phyloP scores from a whole-genome alignment of 768 basidiomycete genomes.

The Stropharia rugosoannulata region DNA sequence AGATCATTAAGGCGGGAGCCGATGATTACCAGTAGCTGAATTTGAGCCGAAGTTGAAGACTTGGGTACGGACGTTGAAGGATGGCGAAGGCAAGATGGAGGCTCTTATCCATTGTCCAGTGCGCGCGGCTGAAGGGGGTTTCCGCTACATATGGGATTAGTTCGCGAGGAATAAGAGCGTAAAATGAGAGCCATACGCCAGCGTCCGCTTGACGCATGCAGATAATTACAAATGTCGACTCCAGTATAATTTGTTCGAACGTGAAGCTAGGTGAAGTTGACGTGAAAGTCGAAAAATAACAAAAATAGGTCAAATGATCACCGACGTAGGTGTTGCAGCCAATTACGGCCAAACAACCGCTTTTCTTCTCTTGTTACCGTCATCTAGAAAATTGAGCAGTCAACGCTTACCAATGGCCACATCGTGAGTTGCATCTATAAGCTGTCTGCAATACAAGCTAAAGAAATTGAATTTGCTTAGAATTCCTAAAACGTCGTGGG shows the following conservation, averaged over 20 bases:
- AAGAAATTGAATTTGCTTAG: conserved; percentile 18
- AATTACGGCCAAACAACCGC: conserved; percentile 14
- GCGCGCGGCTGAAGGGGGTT: too few relatives aligned
- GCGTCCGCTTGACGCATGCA: background rate
- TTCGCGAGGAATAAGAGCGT: too few relatives aligned
- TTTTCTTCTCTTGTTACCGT: conserved; percentile 1
- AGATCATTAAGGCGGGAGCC: conserved; percentile 15
- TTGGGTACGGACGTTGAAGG: background rate
- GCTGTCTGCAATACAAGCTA: background rate
- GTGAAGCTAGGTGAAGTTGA: background rate
- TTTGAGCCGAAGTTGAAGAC: background rate
- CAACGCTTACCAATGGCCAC: conserved; percentile 25
- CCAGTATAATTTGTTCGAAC: background rate
- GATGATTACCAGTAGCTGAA: background rate
- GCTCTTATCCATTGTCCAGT: too few relatives aligned
- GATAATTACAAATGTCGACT: background rate
- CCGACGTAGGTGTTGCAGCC: background rate
- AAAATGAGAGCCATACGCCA: too few relatives aligned
- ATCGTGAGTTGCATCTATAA: conserved; percentile 24
- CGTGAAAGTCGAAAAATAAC: background rate
- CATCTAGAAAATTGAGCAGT: conserved; percentile 14
- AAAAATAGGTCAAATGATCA: too few relatives aligned
- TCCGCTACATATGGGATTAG: too few relatives aligned
- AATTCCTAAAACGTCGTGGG: conserved; percentile 76
- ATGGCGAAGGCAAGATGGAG: background rate